Percentiles rank a stretch among this genome's conserved stretches.
Evolutionary conservation across 371 early-diverging fungal genomes (phyloP).

Genomic region (Batkoa obscura): DNA sequence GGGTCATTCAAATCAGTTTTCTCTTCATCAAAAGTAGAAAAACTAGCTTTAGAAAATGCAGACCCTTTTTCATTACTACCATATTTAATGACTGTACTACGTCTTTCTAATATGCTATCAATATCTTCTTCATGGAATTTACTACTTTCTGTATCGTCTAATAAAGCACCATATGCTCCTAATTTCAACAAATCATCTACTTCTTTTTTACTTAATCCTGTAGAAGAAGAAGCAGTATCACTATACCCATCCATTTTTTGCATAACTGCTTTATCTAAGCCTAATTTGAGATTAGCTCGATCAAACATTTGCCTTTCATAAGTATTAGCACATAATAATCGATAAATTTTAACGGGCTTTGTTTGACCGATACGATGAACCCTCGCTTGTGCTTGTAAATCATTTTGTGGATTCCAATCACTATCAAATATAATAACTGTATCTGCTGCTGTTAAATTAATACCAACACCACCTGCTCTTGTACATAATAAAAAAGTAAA

Average conservation of each 20-base stretch:
- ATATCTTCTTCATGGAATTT: constrained; percentile 5
- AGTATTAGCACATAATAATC: constrained; percentile 76
- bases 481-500: constrained; percentile 80
- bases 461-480: constrained; percentile 86
- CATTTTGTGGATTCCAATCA: constrained; percentile 96
- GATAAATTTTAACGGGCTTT: constrained; percentile 71
- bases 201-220: constrained; percentile 25
- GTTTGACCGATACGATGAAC: constrained; percentile 94
- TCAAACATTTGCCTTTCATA: constrained; percentile 96
- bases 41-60: constrained; percentile 89
- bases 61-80: constrained; percentile 53
- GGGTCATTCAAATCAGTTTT: constrained; percentile 86
- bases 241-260: constrained; percentile 38
- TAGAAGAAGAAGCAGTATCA: not conserved
- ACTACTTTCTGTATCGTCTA: constrained; percentile 59
- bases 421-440: constrained; percentile 91
- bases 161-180: constrained; percentile 50
- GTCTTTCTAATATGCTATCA: constrained; percentile 64
- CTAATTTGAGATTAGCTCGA: constrained; percentile 81
- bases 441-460: constrained; percentile 87
- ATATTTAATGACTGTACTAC: constrained; percentile 76
- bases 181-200: constrained; percentile 38
- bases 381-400: constrained; percentile 86
- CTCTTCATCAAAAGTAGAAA: constrained; percentile 89
- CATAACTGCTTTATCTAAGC: constrained; percentile 78